A percentile compares a stretch with the other conserved stretches of the same genome.
Evolutionary conservation across 495 filamentous ascomycete species (phyloP).

Genomic region (Daldinia caldariorum): DNA sequence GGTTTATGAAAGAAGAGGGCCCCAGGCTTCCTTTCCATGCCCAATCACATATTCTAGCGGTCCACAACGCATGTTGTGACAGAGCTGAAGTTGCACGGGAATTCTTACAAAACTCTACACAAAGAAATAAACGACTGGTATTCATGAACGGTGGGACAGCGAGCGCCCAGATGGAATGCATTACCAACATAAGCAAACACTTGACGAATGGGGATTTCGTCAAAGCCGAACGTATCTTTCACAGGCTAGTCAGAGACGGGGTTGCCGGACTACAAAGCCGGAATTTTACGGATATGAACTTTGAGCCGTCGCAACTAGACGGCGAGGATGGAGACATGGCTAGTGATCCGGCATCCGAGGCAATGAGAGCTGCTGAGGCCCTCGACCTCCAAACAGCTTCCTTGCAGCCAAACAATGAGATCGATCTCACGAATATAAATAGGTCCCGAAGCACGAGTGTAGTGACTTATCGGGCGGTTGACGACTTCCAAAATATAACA

Average conservation of each 20-base stretch:
- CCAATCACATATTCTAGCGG: conserved; percentile 51
- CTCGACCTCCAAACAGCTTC: conserved; percentile 58
- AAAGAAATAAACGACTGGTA: conserved; percentile 56
- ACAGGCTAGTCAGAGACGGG: conserved; percentile 55
- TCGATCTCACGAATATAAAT: conserved; percentile 49
- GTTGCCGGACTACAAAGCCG: conserved; percentile 48
- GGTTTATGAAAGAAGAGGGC: conserved; percentile 47
- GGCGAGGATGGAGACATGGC: conserved; percentile 19
- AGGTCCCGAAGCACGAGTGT: conserved; percentile 52
- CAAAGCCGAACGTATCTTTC: conserved; percentile 57
- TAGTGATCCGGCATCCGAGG: conserved; percentile 54
- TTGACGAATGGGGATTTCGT: conserved; percentile 53
- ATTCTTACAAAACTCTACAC: conserved; percentile 55
- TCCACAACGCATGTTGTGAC: conserved; percentile 53
- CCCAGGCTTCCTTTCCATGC: conserved; percentile 45
- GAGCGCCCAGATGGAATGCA: conserved; percentile 55
- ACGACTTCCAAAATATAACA: conserved; percentile 41
- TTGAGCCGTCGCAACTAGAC: conserved; percentile 2
- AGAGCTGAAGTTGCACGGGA: conserved; percentile 55
- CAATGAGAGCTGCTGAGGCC: conserved; percentile 63
- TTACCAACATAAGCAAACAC: conserved; percentile 55
- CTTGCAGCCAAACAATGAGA: conserved; percentile 51
- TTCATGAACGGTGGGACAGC: conserved; percentile 63
- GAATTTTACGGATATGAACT: conserved; percentile 3
- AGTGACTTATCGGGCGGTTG: conserved; percentile 43